A percentile compares a stretch with the other conserved stretches of the same genome.
These are phyloP conservation scores for Schizochytrium sp. DNA, from an alignment of 108 stramenopile genomes.

Conservation along the genomic window DNA sequence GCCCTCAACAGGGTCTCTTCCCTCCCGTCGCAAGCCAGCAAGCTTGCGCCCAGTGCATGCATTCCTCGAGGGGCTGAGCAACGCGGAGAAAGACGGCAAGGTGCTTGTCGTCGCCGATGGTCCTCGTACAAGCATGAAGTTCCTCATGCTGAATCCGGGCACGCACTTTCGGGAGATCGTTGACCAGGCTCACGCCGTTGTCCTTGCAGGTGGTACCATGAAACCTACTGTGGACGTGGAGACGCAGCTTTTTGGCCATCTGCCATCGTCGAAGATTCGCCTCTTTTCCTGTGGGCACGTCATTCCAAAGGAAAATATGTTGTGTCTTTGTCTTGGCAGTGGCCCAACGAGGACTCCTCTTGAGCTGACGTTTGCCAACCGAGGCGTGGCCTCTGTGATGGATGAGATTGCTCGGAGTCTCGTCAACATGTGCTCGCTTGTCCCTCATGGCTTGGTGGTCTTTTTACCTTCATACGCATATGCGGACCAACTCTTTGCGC, in stretches of 20 bases:
- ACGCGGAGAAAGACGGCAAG: constrained; percentile 26
- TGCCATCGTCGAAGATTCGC: constrained; percentile 30
- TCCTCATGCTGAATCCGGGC: constrained; percentile 76
- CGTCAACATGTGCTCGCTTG: constrained; percentile 50
- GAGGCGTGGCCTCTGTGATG: constrained; percentile 48
- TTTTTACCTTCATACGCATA: constrained; percentile 87
- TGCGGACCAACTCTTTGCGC: constrained; percentile 64
- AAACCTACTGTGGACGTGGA: constrained; percentile 76
- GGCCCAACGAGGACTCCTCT: constrained; percentile 54
- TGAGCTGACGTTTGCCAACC: constrained; percentile 69
- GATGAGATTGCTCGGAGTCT: constrained; percentile 73
- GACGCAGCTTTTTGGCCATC: constrained; percentile 62
- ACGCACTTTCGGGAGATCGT: constrained; percentile 64
- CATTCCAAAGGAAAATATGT: constrained; percentile 60
- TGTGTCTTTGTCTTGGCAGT: constrained; percentile 30
- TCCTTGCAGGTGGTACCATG: constrained; percentile 92
- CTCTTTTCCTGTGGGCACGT: constrained; percentile 94
- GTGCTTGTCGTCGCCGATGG: constrained; percentile 41
- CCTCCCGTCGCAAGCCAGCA: not conserved
- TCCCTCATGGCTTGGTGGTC: constrained; percentile 82
- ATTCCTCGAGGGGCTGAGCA: not conserved
- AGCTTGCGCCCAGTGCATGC: not conserved
- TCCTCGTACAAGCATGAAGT: constrained; percentile 24
- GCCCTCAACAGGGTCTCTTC: not conserved
- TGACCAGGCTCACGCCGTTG: constrained; percentile 70